Base-by-base conservation (phyloP, 352 stramenopile genomes). In the Globisporangium canariense region DNA sequence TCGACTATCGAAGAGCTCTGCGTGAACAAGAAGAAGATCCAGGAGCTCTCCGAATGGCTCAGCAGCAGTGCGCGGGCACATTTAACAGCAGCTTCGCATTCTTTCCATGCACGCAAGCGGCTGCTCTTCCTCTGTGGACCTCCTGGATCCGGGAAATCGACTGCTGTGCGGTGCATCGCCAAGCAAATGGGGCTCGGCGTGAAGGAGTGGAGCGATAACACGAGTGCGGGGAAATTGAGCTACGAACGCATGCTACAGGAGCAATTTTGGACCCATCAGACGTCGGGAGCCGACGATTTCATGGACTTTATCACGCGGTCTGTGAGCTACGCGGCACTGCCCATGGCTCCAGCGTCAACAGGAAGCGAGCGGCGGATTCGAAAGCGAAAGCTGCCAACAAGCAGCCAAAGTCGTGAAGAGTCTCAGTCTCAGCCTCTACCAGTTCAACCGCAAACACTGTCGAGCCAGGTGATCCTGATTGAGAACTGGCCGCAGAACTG, bases 1-100 rank as follows among this genome's bases (percentile, higher is more conserved):
- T 67, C 71, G 20, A 69, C 60, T 3, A 68, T 88, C 6, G 79
- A 88, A n/a, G 77, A 96, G 1, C 66, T 96, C 2, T 91, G 83
- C 57, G 72, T 96, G 20, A 88, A 91, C 64, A 91, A 90, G 69
- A 93, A 92, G 58, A 96, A 96, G 67, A 62, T 86, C 10, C 73
- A 88, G 36, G 83, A 93, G 61, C 74, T 96, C 0, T 75, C 68
- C 11, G 75, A 81, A 8, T 96, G 87, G 87, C 47, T 96, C 0
- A 41, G 62, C 9, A 43, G 41, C 3, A 83, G 83, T 54, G 62
- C 76, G 25, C 52, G 50, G 10, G 53, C 57, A 28, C 40, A 41
- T 47, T 22, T 63, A 52, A 13, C 66, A 28, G 4, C 49, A 30
- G 16, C 34, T 8, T 40, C 34, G 34, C 34, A 55, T 18, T 54